Conservation (phyloP, 208 protist genomes). For the Leishmania lainsoni region DNA sequence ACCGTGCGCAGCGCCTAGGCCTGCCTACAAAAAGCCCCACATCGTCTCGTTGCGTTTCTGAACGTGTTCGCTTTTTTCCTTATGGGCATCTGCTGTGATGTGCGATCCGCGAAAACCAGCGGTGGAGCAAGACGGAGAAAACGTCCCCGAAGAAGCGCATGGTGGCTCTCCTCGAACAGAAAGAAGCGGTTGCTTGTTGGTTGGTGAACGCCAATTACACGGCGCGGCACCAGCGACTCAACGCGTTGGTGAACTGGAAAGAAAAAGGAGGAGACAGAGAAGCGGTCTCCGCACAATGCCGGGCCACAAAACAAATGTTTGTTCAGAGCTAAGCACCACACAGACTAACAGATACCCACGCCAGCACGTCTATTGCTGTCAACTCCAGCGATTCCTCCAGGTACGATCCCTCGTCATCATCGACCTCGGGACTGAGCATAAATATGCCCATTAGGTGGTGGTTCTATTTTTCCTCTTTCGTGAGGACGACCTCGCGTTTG, state of each 20-base stretch:
- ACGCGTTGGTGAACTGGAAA: neutral
- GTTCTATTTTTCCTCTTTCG: conserved; percentile 35
- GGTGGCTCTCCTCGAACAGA: neutral
- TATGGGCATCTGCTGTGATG: neutral
- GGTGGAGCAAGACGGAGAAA: neutral
- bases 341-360: neutral
- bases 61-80: neutral
- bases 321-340: neutral
- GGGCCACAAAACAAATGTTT: neutral
- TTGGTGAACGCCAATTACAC: neutral
- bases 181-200: neutral
- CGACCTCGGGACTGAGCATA: conserved; percentile 48
- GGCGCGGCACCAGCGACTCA: neutral
- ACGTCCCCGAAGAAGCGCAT: neutral
- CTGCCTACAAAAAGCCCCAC: neutral
- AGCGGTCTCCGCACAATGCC: neutral
- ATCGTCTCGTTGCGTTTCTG: neutral
- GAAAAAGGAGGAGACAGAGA: no score
- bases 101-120: neutral
- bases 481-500: conserved; percentile 36
- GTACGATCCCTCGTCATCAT: conserved; percentile 42
- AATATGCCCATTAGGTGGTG: conserved; percentile 35
- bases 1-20: neutral
- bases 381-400: conserved; percentile 2
- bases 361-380: neutral